phyloP scores from a whole-genome alignment of 2,329 filamentous ascomycete genomes.

The Paecilomyces formosus region DNA sequence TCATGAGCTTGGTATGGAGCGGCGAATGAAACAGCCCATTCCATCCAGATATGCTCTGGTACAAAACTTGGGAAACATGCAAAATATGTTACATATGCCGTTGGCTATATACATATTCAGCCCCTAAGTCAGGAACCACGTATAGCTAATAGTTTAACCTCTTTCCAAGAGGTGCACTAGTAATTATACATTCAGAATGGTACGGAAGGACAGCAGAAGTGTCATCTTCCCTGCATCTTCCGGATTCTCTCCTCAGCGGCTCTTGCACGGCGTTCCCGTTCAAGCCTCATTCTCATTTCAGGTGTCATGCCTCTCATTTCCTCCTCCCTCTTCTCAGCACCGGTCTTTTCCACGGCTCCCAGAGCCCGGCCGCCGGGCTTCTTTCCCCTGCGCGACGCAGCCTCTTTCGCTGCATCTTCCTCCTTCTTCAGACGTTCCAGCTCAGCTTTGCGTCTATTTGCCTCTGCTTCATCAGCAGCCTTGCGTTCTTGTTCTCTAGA shows the following conservation, averaged over 20 bases:
- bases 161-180: neutral
- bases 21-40: too few relatives aligned
- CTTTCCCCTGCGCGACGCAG: slow-evolving; percentile 40
- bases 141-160: neutral
- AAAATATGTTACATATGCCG: neutral
- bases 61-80: neutral
- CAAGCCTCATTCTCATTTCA: slow-evolving; percentile 76
- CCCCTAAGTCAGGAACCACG: neutral
- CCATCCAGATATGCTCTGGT: too few relatives aligned
- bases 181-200: neutral
- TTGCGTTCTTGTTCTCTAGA: slow-evolving; percentile 63
- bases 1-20: too few relatives aligned
- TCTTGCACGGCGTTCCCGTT: slow-evolving; percentile 80
- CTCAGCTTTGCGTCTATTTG: slow-evolving; percentile 64
- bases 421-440: slow-evolving; percentile 64
- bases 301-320: slow-evolving; percentile 77
- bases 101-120: neutral
- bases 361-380: slow-evolving; percentile 49
- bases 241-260: slow-evolving; percentile 84
- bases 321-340: slow-evolving; percentile 73
- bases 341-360: slow-evolving; percentile 60
- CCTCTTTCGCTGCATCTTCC: slow-evolving; percentile 37
- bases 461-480: slow-evolving; percentile 61
- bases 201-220: neutral
- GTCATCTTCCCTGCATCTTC: slow-evolving; percentile 47